These are phyloP conservation scores for Obba rivulosa DNA, from an alignment of 768 basidiomycete species.

Conservation along the genomic window DNA sequence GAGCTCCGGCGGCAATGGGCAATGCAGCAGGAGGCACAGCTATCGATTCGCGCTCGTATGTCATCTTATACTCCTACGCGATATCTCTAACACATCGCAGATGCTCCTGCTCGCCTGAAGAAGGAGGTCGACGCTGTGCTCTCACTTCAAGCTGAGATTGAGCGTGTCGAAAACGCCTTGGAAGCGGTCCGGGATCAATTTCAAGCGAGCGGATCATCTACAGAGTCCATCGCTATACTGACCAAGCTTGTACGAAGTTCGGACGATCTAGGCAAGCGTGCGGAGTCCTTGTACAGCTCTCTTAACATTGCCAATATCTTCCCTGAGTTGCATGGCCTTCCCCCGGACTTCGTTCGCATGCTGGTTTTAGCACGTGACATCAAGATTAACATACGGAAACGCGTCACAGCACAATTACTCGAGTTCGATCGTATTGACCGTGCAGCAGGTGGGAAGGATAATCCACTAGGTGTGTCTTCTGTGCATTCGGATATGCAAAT, in stretches of 20 bases:
- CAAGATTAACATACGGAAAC: constrained; percentile 34
- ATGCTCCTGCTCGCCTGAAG: too few species aligned
- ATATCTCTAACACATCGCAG: too few species aligned
- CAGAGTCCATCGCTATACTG: constrained; percentile 26
- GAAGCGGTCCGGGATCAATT: constrained; percentile 13
- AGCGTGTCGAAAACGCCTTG: neutral
- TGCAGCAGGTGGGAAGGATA: constrained; percentile 12
- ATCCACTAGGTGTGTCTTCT: too few species aligned
- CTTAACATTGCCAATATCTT: constrained; percentile 29
- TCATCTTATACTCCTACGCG: neutral
- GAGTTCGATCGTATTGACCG: constrained; percentile 34
- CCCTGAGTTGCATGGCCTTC: constrained; percentile 27
- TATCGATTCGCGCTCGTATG: constrained; percentile 25
- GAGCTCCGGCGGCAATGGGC: constrained; percentile 30
- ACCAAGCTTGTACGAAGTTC: constrained; percentile 17
- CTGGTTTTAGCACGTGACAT: constrained; percentile 32
- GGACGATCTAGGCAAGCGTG: constrained; percentile 21
- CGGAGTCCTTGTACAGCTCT: constrained; percentile 28
- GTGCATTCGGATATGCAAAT: too few species aligned
- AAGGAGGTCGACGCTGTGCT: too few species aligned
- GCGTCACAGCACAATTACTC: constrained; percentile 30
- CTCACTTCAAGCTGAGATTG: too few species aligned
- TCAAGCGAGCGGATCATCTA: constrained; percentile 27
- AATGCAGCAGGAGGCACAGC: constrained; percentile 26
- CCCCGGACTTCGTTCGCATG: constrained; percentile 24